A percentile compares a stretch with the other conserved stretches of the same genome.
Conservation (phyloP, 2,329 filamentous ascomycete genomes). For the Ophiognomonia clavigignenti-juglandacearum region DNA sequence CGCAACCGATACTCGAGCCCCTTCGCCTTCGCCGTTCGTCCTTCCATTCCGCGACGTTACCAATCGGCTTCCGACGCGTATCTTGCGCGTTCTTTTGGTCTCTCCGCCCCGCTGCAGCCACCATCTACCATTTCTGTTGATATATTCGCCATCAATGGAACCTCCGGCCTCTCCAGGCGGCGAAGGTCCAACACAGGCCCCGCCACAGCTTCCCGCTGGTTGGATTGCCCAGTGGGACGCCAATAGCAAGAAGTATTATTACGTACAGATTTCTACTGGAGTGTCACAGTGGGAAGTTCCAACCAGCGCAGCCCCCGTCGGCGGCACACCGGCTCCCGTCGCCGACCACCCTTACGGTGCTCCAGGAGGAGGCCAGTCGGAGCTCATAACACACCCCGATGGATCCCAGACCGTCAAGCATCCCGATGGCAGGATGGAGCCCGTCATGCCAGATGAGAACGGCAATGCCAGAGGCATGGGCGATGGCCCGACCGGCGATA, state of each 20-base stretch:
- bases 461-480: conserved; percentile 21
- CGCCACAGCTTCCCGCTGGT: conserved; percentile 57
- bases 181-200: conserved; percentile 55
- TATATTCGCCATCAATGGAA: too few relatives aligned
- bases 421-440: conserved; percentile 57
- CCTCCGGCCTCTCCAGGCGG: conserved; percentile 53
- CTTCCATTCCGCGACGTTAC: too few relatives aligned
- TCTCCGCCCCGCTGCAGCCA: too few relatives aligned
- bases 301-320: conserved; percentile 57
- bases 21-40: too few relatives aligned
- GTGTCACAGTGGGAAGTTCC: conserved; percentile 71
- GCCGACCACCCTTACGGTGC: conserved; percentile 59
- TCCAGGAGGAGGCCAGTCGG: conserved; percentile 33
- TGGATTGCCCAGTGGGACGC: conserved; percentile 70
- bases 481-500: conserved; percentile 50
- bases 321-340: conserved; percentile 52
- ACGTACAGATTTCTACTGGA: conserved; percentile 67
- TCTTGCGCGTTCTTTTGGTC: too few relatives aligned
- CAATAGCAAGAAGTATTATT: conserved; percentile 61
- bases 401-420: conserved; percentile 57
- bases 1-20: too few relatives aligned
- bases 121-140: too few relatives aligned
- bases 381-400: conserved; percentile 59
- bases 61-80: too few relatives aligned
- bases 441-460: conserved; percentile 40